These are phyloP conservation scores for Astrothelium subdiscretum DNA, from an alignment of 495 filamentous ascomycete genomes.

Conservation along the genomic window DNA sequence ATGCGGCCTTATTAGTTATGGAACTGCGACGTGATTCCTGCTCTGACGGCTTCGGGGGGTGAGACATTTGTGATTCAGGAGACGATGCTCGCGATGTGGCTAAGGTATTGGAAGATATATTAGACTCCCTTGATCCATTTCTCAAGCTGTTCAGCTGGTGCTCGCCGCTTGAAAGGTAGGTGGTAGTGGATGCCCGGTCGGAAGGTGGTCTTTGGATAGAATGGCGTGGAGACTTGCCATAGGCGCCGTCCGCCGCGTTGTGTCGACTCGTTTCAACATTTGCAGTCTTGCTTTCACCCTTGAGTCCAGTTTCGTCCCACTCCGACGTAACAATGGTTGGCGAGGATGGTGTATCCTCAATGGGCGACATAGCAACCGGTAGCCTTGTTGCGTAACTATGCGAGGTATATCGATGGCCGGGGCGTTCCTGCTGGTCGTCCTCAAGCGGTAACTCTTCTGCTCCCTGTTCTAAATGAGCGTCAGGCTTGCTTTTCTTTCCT, in stretches of 20 bases:
- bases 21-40: background rate
- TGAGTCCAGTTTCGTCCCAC: background rate
- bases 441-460: conserved; percentile 15
- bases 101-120: conserved; percentile 17
- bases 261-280: background rate
- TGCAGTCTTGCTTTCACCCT: background rate
- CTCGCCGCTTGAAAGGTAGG: conserved; percentile 15
- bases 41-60: background rate
- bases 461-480: conserved; percentile 3
- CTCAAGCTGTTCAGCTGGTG: conserved; percentile 19
- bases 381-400: conserved; percentile 4
- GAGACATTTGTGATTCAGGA: background rate
- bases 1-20: background rate
- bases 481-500: conserved; percentile 22
- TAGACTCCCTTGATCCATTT: conserved; percentile 18
- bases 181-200: conserved; percentile 18
- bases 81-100: conserved; percentile 7
- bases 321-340: background rate
- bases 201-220: conserved; percentile 13
- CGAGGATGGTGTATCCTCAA: conserved; percentile 14
- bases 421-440: conserved; percentile 2
- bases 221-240: conserved; percentile 11
- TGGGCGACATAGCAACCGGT: conserved; percentile 11
- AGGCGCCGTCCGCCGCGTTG: conserved; percentile 8
- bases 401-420: conserved; percentile 13